phyloP scores from a whole-genome alignment of 2,329 filamentous ascomycete species.

The Diaporthe destruens region DNA sequence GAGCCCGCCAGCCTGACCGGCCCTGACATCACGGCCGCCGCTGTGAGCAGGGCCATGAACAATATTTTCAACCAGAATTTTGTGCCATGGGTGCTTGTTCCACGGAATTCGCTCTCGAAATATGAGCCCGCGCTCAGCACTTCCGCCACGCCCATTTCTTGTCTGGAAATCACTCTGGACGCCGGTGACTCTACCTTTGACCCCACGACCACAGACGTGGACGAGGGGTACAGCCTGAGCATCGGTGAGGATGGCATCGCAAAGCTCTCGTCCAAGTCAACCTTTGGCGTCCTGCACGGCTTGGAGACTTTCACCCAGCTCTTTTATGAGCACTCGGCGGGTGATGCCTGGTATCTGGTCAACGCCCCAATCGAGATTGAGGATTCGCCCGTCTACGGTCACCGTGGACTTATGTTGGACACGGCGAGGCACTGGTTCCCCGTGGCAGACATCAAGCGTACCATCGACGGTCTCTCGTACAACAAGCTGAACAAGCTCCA shows the following conservation, averaged over 20 bases:
- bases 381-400: conserved; percentile 80
- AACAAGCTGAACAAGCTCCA: conserved; percentile 89
- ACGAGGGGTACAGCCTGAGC: conserved; percentile 81
- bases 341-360: conserved; percentile 73
- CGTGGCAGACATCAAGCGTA: conserved; percentile 75
- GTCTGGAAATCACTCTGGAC: conserved; percentile 74
- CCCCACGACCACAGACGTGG: conserved; percentile 68
- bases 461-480: conserved; percentile 81
- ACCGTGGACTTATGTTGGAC: conserved; percentile 86
- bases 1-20: conserved; percentile 58
- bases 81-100: conserved; percentile 83
- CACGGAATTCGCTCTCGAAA: conserved; percentile 66
- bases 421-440: conserved; percentile 80
- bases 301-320: conserved; percentile 84
- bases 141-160: conserved; percentile 64
- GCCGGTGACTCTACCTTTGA: conserved; percentile 69
- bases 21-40: conserved; percentile 67
- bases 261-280: conserved; percentile 73
- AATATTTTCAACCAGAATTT: conserved; percentile 77
- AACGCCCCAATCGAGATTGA: conserved; percentile 77
- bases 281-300: conserved; percentile 78
- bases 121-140: conserved; percentile 71
- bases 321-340: conserved; percentile 78
- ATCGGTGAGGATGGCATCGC: conserved; percentile 70
- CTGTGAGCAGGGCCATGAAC: conserved; percentile 69